phyloP scores from a whole-genome alignment of 225 moss, liverwort and hornwort species.

The Polytrichum commune region DNA sequence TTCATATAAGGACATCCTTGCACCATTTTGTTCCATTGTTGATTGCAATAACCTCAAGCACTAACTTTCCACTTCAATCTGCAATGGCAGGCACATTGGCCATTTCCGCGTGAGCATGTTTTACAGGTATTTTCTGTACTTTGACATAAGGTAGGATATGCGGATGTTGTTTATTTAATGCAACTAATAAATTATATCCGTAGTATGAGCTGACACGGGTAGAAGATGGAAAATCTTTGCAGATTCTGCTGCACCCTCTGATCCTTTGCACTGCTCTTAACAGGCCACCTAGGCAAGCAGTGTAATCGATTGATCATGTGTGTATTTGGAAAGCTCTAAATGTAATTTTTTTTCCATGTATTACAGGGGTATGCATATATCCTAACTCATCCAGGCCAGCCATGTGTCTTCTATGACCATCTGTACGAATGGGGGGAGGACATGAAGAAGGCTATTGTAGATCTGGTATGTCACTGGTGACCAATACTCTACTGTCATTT shows the following conservation, averaged over 20 bases:
- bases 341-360: neutral
- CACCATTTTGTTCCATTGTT: conserved; percentile 1
- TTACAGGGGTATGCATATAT: conserved; percentile 93
- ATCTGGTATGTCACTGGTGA: conserved; percentile 42
- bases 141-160: too few relatives aligned
- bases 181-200: too few relatives aligned
- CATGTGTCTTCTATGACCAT: conserved; percentile 92
- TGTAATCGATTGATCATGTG: too few relatives aligned
- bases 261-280: too few relatives aligned
- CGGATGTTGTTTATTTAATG: too few relatives aligned
- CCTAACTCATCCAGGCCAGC: conserved; percentile 90
- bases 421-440: conserved; percentile 76
- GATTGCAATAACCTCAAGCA: conserved; percentile 1
- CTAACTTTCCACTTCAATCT: conserved; percentile 14
- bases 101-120: conserved; percentile 71
- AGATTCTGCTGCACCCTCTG: too few relatives aligned
- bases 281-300: too few relatives aligned
- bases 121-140: conserved; percentile 40
- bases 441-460: conserved; percentile 53
- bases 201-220: too few relatives aligned
- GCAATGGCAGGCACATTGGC: conserved; percentile 75
- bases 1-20: neutral
- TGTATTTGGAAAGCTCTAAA: too few relatives aligned
- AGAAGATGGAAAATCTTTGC: too few relatives aligned
- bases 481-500: too few relatives aligned